These are phyloP conservation scores for Rhododendron mucronatum DNA, from an alignment of 148 eudicot species.

Conservation along the genomic window DNA sequence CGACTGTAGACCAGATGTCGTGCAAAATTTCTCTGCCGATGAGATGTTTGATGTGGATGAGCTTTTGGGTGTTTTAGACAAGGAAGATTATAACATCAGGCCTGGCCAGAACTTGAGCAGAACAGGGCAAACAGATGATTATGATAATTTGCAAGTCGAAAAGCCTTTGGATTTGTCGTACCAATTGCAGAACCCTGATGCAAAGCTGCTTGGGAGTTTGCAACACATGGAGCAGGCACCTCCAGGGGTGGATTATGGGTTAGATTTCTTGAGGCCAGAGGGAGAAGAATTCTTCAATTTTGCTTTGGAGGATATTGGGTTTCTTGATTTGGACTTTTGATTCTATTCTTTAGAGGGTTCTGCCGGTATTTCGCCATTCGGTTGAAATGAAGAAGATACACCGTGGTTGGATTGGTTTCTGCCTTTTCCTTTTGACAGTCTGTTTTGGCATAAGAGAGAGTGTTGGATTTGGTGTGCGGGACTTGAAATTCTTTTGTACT, in stretches of 20 bases:
- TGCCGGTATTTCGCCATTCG: neutral
- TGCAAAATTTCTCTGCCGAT: slow-evolving; percentile 17
- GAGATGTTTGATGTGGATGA: slow-evolving; percentile 68
- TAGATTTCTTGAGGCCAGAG: slow-evolving; percentile 46
- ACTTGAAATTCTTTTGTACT: neutral
- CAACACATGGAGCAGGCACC: slow-evolving; percentile 2
- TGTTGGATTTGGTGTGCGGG: neutral
- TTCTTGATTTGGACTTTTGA: slow-evolving; percentile 9
- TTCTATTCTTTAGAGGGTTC: neutral
- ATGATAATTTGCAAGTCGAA: neutral
- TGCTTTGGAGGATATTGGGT: slow-evolving; percentile 18
- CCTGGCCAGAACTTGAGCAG: neutral
- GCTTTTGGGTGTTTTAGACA: slow-evolving; percentile 33
- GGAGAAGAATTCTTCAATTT: slow-evolving; percentile 37
- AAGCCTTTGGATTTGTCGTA: slow-evolving; percentile 13
- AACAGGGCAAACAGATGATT: neutral
- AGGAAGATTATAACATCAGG: slow-evolving; percentile 11
- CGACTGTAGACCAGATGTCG: slow-evolving; percentile 4
- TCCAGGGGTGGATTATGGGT: slow-evolving; percentile 18
- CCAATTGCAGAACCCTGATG: slow-evolving; percentile 12
- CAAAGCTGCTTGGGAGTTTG: slow-evolving; percentile 10
- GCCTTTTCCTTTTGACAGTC: neutral
- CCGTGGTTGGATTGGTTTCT: neutral
- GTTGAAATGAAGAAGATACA: neutral
- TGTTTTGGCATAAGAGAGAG: neutral